phyloP scores from a whole-genome alignment of 257 asterid species.

The Solanum paucissectum region DNA sequence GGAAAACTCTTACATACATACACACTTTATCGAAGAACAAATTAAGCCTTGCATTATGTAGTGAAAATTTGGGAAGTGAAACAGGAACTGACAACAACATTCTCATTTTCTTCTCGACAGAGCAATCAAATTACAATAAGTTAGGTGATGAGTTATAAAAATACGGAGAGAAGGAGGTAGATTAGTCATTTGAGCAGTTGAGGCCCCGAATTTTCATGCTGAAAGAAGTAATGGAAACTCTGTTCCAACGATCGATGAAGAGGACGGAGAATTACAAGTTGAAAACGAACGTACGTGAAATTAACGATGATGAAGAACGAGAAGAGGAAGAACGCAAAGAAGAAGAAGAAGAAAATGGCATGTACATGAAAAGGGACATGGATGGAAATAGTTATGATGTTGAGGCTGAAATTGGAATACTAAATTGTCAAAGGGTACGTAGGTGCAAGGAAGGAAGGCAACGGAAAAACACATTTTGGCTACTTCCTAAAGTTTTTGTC shows the following conservation, averaged over 20 bases:
- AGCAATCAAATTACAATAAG: background rate
- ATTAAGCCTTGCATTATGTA: conserved; percentile 53
- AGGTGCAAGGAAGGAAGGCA: background rate
- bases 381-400: conserved; percentile 16
- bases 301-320: conserved; percentile 13
- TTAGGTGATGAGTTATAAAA: background rate
- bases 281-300: background rate
- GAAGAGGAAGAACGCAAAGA: conserved; percentile 3
- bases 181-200: conserved; percentile 56
- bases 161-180: conserved; percentile 41
- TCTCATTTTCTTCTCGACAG: conserved; percentile 14
- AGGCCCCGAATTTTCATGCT: conserved; percentile 31
- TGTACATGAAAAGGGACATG: background rate
- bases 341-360: background rate
- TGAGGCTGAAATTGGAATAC: conserved; percentile 38
- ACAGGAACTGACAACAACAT: conserved; percentile 52
- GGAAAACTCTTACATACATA: conserved; percentile 13
- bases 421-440: conserved; percentile 6
- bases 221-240: background rate
- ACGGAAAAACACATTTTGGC: background rate
- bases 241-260: background rate
- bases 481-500: background rate
- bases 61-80: conserved; percentile 73
- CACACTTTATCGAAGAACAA: conserved; percentile 18
- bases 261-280: background rate